These are phyloP conservation scores for Theobroma cacao DNA, from an alignment of 345 rosid genomes.

Conservation along the genomic window DNA sequence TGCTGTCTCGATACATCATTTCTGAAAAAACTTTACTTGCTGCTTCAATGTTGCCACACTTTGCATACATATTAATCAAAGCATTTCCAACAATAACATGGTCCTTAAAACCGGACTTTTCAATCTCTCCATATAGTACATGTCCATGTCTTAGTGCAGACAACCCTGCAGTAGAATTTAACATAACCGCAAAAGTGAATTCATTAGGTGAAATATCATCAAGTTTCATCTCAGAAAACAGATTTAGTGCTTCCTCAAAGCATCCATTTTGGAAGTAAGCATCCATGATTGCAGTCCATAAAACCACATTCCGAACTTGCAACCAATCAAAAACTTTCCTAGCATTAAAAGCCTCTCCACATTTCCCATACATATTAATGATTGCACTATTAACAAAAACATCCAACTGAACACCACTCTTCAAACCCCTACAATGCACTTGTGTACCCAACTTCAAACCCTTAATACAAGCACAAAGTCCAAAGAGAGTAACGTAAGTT, in stretches of 20 bases:
- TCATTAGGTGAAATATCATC: constrained; percentile 58
- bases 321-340: constrained; percentile 48
- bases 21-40: constrained; percentile 45
- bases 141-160: constrained; percentile 55
- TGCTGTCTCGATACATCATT: constrained; percentile 35
- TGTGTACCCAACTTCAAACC: constrained; percentile 55
- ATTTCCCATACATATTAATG: constrained; percentile 80
- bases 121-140: constrained; percentile 43
- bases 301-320: constrained; percentile 44
- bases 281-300: constrained; percentile 62
- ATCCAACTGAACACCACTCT: constrained; percentile 33
- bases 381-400: constrained; percentile 42
- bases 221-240: constrained; percentile 42
- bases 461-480: constrained; percentile 49
- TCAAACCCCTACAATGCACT: constrained; percentile 54
- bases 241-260: constrained; percentile 69
- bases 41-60: constrained; percentile 57
- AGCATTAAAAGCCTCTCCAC: constrained; percentile 46
- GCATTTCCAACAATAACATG: constrained; percentile 64
- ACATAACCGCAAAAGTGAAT: constrained; percentile 53
- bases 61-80: constrained; percentile 70
- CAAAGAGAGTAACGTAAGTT: constrained; percentile 52
- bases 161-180: constrained; percentile 61
- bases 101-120: constrained; percentile 53
- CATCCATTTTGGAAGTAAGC: constrained; percentile 65